A percentile compares a stretch with the other conserved stretches of the same genome.
Evolutionary conservation across 306 rosid species (phyloP).

Genomic region (Quercus ilex): DNA sequence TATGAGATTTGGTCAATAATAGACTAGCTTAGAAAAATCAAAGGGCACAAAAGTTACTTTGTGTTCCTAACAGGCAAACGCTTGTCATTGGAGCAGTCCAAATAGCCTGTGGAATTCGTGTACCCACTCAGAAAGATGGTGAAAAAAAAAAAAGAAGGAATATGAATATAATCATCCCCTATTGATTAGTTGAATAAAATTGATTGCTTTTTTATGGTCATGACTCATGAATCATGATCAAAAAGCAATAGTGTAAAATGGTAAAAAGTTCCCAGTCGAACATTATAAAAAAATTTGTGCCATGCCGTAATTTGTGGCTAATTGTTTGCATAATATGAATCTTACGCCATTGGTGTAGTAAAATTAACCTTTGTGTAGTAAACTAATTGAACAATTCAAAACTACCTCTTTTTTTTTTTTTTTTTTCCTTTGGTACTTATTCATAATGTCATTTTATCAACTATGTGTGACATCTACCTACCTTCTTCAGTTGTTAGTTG

Average conservation of each 20-base stretch:
- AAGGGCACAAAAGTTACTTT: conserved; percentile 21
- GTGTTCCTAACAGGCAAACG: background rate
- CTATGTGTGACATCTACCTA: conserved; percentile 7
- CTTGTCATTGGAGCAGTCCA: background rate
- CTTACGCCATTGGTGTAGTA: background rate
- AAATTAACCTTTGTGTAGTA: background rate
- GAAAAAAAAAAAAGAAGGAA: too few species aligned
- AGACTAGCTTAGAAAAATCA: conserved; percentile 14
- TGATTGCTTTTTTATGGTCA: background rate
- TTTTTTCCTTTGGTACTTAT: background rate
- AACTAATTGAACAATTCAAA: background rate
- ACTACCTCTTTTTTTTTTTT: background rate
- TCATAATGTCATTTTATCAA: background rate
- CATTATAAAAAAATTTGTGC: background rate
- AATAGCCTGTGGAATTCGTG: background rate
- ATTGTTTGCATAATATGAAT: background rate
- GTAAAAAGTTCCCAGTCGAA: background rate
- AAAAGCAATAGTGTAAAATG: background rate
- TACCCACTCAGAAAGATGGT: background rate
- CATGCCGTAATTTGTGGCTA: background rate
- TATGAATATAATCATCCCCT: background rate
- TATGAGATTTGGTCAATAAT: conserved; percentile 27
- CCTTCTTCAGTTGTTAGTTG: conserved; percentile 14
- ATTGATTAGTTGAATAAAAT: background rate
- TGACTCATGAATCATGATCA: background rate